These are phyloP conservation scores for Paramecium sexaurelia DNA, from an alignment of 73 alveolate genomes.

Conservation along the genomic window DNA sequence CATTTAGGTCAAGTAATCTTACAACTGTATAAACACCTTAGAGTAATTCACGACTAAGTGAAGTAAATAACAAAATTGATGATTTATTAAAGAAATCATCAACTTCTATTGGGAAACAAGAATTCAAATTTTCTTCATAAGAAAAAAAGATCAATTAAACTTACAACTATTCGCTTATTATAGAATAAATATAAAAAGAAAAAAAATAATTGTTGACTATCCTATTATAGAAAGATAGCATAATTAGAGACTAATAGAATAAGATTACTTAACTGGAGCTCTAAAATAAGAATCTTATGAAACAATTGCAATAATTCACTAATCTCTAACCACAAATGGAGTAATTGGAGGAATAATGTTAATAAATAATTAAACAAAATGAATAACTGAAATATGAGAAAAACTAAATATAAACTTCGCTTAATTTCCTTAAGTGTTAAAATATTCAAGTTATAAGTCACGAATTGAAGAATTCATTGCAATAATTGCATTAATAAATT, in stretches of 20 bases:
- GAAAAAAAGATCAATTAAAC: not conserved
- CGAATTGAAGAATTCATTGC: conserved; percentile 12
- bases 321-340: not conserved
- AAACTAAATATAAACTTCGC: not conserved
- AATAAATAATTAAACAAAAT: not conserved
- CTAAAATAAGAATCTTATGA: not conserved
- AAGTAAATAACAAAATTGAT: conserved; percentile 7
- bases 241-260: not conserved
- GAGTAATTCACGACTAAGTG: not conserved
- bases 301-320: not conserved
- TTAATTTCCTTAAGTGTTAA: not conserved
- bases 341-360: conserved; percentile 3
- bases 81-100: not conserved
- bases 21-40: not conserved
- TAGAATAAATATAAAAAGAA: conserved; percentile 8
- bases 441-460: not conserved
- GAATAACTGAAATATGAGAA: conserved; percentile 42
- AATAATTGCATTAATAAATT: not conserved
- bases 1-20: not conserved
- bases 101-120: not conserved
- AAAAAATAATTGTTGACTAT: conserved; percentile 11
- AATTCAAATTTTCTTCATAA: not conserved
- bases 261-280: not conserved
- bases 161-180: not conserved
- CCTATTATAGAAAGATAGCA: not conserved